A percentile compares a stretch with the other conserved stretches of the same genome.
Conservation (phyloP, 352 stramenopile species). For the Pythium biforme region DNA sequence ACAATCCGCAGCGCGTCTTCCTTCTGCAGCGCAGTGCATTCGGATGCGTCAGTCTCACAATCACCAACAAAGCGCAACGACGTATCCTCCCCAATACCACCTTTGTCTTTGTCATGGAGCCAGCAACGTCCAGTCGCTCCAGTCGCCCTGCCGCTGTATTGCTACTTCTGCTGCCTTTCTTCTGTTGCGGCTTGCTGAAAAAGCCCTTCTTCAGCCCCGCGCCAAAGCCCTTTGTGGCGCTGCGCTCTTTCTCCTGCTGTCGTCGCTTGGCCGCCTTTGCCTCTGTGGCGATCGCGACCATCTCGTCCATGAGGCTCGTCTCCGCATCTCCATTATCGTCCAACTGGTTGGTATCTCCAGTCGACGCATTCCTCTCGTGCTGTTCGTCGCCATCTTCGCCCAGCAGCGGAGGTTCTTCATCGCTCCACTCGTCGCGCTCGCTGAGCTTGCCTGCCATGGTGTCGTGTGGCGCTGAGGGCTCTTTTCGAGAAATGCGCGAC, state of each 20-base stretch:
- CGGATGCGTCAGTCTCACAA: neutral
- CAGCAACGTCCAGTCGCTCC: constrained; percentile 12
- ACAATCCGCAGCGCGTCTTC: constrained; percentile 43
- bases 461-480: neutral
- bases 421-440: constrained; percentile 20
- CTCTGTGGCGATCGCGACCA: constrained; percentile 48
- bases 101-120: constrained; percentile 6
- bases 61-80: neutral
- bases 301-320: constrained; percentile 74
- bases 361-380: neutral
- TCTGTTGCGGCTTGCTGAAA: constrained; percentile 27
- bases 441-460: neutral
- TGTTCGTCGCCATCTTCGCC: constrained; percentile 3
- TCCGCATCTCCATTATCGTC: constrained; percentile 9
- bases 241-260: constrained; percentile 45
- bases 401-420: constrained; percentile 55
- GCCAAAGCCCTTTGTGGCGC: constrained; percentile 44
- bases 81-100: neutral
- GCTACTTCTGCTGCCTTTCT: too few species aligned
- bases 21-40: constrained; percentile 24
- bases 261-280: constrained; percentile 53
- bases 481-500: constrained; percentile 3
- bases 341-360: constrained; percentile 31
- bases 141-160: neutral
- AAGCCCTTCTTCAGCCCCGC: constrained; percentile 74